These are phyloP conservation scores for Neurospora africana DNA, from an alignment of 495 filamentous ascomycete species.

Conservation along the genomic window DNA sequence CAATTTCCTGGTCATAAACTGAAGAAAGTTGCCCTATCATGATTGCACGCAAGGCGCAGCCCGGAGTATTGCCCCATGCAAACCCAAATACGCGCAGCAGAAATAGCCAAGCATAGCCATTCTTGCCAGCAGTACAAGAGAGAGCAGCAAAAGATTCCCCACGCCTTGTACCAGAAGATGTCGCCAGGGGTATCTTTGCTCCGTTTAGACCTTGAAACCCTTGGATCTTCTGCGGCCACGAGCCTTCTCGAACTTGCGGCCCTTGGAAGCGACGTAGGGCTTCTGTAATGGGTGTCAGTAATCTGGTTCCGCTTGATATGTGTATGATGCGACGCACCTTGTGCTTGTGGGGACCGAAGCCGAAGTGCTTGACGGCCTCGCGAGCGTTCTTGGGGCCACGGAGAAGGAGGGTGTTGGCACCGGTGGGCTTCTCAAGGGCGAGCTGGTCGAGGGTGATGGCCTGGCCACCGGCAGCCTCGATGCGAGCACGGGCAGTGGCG, in stretches of 20 bases:
- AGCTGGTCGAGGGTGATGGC: slow-evolving; percentile 91
- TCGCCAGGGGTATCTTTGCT: slow-evolving; percentile 11
- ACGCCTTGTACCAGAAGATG: slow-evolving; percentile 6
- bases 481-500: slow-evolving; percentile 84
- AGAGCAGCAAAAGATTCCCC: slow-evolving; percentile 6
- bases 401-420: slow-evolving; percentile 87
- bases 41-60: not conserved
- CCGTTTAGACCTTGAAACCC: slow-evolving; percentile 94
- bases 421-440: slow-evolving; percentile 83
- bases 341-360: slow-evolving; percentile 90
- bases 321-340: slow-evolving; percentile 53
- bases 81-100: not conserved
- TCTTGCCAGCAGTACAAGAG: slow-evolving; percentile 1
- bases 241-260: slow-evolving; percentile 96
- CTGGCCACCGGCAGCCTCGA: slow-evolving; percentile 87
- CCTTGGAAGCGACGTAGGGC: slow-evolving; percentile 95
- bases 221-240: slow-evolving; percentile 92
- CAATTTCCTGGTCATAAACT: not conserved
- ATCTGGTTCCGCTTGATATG: not conserved
- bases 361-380: slow-evolving; percentile 98
- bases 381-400: slow-evolving; percentile 93
- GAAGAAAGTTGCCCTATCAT: not conserved
- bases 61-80: not conserved
- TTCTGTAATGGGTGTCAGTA: slow-evolving; percentile 49
- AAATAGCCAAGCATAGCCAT: not conserved